These are phyloP conservation scores for Cornus kousa DNA, from an alignment of 148 eudicot species.

Conservation along the genomic window DNA sequence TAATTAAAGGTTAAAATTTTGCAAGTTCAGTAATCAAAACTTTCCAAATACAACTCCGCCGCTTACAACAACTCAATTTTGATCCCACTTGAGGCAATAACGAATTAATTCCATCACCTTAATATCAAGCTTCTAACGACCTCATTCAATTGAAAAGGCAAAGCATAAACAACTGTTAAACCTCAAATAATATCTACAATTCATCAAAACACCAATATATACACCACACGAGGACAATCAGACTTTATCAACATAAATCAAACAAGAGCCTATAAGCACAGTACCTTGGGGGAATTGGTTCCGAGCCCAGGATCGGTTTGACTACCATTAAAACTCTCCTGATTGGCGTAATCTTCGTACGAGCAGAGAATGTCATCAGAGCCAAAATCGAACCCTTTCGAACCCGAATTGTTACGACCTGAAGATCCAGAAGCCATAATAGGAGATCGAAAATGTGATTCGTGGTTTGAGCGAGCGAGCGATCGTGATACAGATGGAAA, in stretches of 20 bases:
- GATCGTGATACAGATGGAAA: not conserved
- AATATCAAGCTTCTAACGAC: not conserved
- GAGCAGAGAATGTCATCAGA: constrained; percentile 91
- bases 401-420: constrained; percentile 51
- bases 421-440: constrained; percentile 87
- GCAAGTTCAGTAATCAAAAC: not conserved
- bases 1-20: not conserved
- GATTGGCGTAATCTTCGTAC: constrained; percentile 68
- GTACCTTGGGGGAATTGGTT: constrained; percentile 61
- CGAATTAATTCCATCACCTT: not conserved
- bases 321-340: constrained; percentile 49
- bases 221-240: not conserved
- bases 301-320: constrained; percentile 60
- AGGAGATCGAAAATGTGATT: not conserved
- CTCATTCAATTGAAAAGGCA: not conserved
- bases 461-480: not conserved
- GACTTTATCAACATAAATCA: too few relatives aligned
- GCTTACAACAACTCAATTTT: not conserved
- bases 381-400: constrained; percentile 77
- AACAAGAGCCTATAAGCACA: not conserved
- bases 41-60: not conserved
- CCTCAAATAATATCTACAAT: too few relatives aligned
- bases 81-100: not conserved
- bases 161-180: not conserved
- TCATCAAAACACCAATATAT: constrained; percentile 4